Evolutionary conservation across 73 alveolate genomes (phyloP).

Genomic region (Paramecium caudatum): DNA sequence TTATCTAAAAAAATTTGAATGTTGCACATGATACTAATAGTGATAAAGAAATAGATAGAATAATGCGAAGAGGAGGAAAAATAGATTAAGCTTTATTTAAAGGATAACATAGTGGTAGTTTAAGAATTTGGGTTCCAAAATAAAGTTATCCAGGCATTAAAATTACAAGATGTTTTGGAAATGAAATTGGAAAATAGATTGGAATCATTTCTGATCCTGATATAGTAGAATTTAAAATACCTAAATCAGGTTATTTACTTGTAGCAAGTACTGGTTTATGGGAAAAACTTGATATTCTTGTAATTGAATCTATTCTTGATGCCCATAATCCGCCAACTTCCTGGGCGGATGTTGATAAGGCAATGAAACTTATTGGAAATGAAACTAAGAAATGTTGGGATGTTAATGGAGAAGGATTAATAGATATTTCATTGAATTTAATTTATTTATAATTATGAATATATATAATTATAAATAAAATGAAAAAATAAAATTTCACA

Average conservation of each 20-base stretch:
- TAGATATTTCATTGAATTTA: constrained; percentile 25
- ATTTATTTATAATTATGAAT: background rate
- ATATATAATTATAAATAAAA: background rate
- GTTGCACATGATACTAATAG: constrained; percentile 11
- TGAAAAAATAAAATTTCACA: background rate
- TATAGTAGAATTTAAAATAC: background rate
- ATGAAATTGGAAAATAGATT: background rate
- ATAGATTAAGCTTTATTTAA: constrained; percentile 19
- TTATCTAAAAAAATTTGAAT: constrained; percentile 9
- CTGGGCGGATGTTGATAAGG: constrained; percentile 46
- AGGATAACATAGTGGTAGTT: constrained; percentile 25
- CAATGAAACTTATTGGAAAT: background rate
- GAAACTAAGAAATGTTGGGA: constrained; percentile 41
- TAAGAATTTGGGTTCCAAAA: constrained; percentile 37
- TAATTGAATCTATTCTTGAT: constrained; percentile 1
- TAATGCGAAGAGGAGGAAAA: constrained; percentile 6
- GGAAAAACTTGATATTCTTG: constrained; percentile 1
- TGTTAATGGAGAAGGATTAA: constrained; percentile 42
- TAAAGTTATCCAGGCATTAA: constrained; percentile 40
- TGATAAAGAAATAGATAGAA: constrained; percentile 20
- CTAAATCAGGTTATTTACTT: constrained; percentile 26
- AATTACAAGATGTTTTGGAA: constrained; percentile 29
- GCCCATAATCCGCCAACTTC: background rate
- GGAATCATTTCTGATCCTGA: constrained; percentile 7
- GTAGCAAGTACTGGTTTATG: constrained; percentile 36